phyloP scores from a whole-genome alignment of 2,329 filamentous ascomycete species.

The Fusarium sterilihyphosum region DNA sequence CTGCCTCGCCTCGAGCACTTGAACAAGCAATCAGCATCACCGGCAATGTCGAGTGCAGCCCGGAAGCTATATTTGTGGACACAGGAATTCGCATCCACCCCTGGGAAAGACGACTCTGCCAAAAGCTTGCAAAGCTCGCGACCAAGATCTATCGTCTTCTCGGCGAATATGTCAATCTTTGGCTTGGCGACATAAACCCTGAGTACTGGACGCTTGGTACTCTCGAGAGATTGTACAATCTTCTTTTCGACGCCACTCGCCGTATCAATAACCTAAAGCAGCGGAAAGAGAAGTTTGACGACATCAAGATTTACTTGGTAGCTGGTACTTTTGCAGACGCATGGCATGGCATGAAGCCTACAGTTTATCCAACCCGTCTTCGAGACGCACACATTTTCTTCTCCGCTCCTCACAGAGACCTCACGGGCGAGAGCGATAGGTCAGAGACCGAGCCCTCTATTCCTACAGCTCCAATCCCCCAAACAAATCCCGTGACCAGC shows the following conservation, averaged over 20 bases:
- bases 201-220: not conserved
- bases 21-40: not conserved
- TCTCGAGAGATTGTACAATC: not conserved
- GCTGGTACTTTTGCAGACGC: not conserved
- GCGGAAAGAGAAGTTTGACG: not conserved
- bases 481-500: not conserved
- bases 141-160: not conserved
- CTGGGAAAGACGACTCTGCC: not conserved
- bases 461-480: not conserved
- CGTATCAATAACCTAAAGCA: not conserved
- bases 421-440: rapidly evolving
- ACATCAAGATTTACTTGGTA: not conserved
- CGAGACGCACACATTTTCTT: not conserved
- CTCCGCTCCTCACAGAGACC: not conserved
- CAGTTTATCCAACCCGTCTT: not conserved
- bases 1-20: too few relatives aligned
- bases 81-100: not conserved
- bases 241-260: not conserved
- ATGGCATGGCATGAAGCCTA: not conserved
- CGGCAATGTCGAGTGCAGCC: not conserved
- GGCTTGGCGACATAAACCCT: not conserved
- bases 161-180: not conserved
- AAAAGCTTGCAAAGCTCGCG: not conserved
- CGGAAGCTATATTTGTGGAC: rapidly evolving
- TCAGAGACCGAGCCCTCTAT: not conserved